Base-by-base conservation (phyloP, 208 protist genomes). In the Leishmania braziliensis region DNA sequence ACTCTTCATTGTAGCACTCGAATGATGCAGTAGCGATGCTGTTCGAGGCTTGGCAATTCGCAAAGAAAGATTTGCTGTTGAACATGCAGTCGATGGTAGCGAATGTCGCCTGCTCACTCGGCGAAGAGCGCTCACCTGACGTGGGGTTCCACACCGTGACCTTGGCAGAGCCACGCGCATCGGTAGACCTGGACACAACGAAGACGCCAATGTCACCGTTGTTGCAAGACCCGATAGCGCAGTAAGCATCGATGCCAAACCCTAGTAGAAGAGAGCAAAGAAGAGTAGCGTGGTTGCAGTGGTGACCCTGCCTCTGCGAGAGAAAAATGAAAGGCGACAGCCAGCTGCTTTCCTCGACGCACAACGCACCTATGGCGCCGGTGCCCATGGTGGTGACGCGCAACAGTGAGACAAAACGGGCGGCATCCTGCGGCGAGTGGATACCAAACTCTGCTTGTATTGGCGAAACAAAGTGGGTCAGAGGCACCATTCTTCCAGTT, bases 181-280 rank as follows among this genome's bases (percentile, higher is more conserved):
- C 84, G 14, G 66, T 46, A 20, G 82, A 83, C 43, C 89, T 80
- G 12, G 95, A 92, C 6, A 98, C 78, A 8, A 98, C 95, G 88
- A 94, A 97, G 60, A 95, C 90, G 10, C 60, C 69, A 0, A 85
- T 84, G 10, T 93, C 86, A 36, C 92, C 91, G 58, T 83, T 90
- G 51, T 73, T 70, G 39, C 79, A 78, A 29, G 66, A 77, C 75
- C 97, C 97, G 20, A 95, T 84, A 36, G 86, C 89, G 79, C 95
- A 97, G 79, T 93, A 98, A 0, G 95, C 93, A 78, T 98, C 95
- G 9, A 98, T 79, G 18, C 95, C 95, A 78, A 98, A 98, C 3
- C 97, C 97, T 0, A 98, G 89, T 0, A 98, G 80, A 16, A 98
- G 86, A 2, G 94, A 98, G 83, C 96, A 98, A 14, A 98, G 85